Evolutionary conservation across 108 stramenopile genomes (phyloP).

Genomic region (Craspedostauros australis): DNA sequence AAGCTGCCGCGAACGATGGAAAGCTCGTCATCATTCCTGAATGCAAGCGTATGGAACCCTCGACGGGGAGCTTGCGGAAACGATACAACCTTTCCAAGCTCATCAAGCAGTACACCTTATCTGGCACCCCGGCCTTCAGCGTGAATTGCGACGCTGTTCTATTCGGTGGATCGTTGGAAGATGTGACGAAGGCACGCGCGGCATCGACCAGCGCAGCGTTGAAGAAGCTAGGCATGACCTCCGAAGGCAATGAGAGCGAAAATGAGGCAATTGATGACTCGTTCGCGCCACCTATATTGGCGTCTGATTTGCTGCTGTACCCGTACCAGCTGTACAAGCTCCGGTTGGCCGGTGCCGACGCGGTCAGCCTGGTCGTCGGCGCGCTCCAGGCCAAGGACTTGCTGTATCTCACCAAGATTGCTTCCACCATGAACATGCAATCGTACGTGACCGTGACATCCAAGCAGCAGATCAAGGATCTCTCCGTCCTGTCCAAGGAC

Average conservation of each 20-base stretch:
- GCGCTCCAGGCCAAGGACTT: constrained; percentile 71
- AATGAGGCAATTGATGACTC: constrained; percentile 31
- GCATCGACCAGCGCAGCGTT: constrained; percentile 42
- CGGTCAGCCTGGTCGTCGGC: constrained; percentile 65
- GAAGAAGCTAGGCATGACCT: constrained; percentile 21
- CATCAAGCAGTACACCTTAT: constrained; percentile 43
- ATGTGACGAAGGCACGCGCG: constrained; percentile 54
- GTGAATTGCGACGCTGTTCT: constrained; percentile 79
- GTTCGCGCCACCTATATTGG: constrained; percentile 68
- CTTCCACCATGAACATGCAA: constrained; percentile 58
- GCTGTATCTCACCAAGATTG: constrained; percentile 78
- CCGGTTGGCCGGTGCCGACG: constrained; percentile 82
- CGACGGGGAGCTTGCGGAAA: constrained; percentile 65
- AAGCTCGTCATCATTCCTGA: constrained; percentile 80
- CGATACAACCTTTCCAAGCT: constrained; percentile 68
- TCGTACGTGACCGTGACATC: constrained; percentile 59
- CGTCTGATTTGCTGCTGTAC: constrained; percentile 76
- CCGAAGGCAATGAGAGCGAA: no score
- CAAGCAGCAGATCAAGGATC: constrained; percentile 45
- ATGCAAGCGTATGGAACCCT: constrained; percentile 76
- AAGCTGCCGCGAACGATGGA: constrained; percentile 22
- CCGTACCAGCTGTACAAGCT: constrained; percentile 88
- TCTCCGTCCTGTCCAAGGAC: constrained; percentile 21
- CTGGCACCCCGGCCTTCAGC: constrained; percentile 51
- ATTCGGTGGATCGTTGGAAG: constrained; percentile 76